These are phyloP conservation scores for Pittosporum tobira DNA, from an alignment of 129 eudicot genomes.

Conservation along the genomic window DNA sequence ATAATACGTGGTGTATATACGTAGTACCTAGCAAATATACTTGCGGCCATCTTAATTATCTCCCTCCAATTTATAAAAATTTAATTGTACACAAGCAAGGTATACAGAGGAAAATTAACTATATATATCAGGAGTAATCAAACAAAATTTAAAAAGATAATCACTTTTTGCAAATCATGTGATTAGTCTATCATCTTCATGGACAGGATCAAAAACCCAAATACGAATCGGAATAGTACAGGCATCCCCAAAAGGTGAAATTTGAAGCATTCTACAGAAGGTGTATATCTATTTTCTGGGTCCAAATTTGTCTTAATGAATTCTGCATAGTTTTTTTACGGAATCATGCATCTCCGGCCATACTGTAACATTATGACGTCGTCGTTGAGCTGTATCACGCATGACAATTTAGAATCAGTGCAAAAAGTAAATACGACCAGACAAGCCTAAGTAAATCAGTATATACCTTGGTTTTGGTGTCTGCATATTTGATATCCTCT, in stretches of 20 bases:
- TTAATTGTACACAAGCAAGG: neutral
- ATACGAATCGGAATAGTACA: neutral
- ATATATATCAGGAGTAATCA: neutral
- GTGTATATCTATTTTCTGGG: too few species aligned
- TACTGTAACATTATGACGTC: too few species aligned
- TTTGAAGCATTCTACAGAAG: too few species aligned
- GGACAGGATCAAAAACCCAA: neutral
- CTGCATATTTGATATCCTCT: slow-evolving; percentile 25
- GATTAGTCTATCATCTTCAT: neutral
- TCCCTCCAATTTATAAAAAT: neutral
- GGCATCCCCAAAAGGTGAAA: neutral
- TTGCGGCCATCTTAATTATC: too few species aligned
- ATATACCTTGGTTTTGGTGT: slow-evolving; percentile 31
- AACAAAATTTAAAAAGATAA: too few species aligned
- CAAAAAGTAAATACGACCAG: neutral
- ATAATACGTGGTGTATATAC: too few species aligned
- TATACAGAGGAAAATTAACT: too few species aligned
- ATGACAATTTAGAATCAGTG: neutral
- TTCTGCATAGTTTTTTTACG: neutral
- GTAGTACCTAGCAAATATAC: too few species aligned
- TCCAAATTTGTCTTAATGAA: too few species aligned
- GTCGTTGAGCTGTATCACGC: neutral
- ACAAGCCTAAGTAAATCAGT: too few species aligned
- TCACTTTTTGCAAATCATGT: neutral
- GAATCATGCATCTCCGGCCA: neutral